Base-by-base conservation (phyloP, 106 monocot genomes). In the Platanthera zijinensis region DNA sequence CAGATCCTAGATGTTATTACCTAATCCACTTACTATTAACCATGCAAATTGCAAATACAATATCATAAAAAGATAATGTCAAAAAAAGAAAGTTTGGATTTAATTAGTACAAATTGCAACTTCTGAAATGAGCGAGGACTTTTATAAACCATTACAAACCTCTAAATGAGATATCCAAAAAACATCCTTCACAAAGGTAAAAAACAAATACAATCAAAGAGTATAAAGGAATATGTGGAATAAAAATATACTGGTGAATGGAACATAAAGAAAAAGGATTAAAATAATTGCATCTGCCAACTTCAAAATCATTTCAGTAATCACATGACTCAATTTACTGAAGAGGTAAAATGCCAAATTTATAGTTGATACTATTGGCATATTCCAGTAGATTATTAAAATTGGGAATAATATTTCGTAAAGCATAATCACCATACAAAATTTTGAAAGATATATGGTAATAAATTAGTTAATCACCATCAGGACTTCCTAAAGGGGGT, bases 401-500 rank as follows among this genome's bases (percentile, higher is more conserved):
- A 5, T 25, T 63, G 21, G 22, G 22, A 8, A 22, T 66, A 30
- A 66, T 25, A 32, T 10, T 10, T 25, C 8, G 9, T 30, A 61
- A 7, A 66, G 32, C 66, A 66, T 11, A 66, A 19, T 30, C 32
- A 5, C 28, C 66, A 66, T 32, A 10, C 28, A 66, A 66, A 66
- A 11, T 66, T 66, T 32, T 25, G 32, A 66, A 66, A 66, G 28
- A 66, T 66, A 32, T 66, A n/a, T n/a, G n/a, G n/a, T n/a, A n/a
- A n/a, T n/a, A n/a, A n/a, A n/a, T n/a, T n/a, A 46, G 22, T 3
- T 17, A 72, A 14, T 81, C 74, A 99, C 97, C 97, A 81, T 99
- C 97, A 30, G 94, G 88, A 72, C 87, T 94, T 62, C 94, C 94
- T 72, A 99, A 78, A 81, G 97, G 97, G 80, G 97, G 97, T 25